phyloP scores from a whole-genome alignment of 352 stramenopile species.

The Pythium aphanidermatum region DNA sequence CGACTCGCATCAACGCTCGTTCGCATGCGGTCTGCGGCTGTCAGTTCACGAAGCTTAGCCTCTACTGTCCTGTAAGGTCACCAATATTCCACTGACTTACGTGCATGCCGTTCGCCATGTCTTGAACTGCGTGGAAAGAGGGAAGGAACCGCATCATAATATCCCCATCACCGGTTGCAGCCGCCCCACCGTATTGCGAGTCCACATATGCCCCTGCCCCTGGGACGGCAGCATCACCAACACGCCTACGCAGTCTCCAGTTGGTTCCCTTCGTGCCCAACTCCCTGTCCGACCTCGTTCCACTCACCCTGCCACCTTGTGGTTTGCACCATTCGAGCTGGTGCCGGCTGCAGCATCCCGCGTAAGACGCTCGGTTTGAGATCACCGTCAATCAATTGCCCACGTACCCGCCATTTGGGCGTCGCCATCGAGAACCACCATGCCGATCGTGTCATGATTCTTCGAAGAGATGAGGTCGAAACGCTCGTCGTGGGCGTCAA shows the following conservation, averaged over 20 bases:
- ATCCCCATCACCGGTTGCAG: constrained; percentile 86
- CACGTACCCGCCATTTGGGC: constrained; percentile 56
- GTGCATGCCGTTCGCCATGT: constrained; percentile 69
- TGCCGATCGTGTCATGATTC: constrained; percentile 92
- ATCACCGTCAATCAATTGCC: too few relatives aligned
- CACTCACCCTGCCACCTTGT: constrained; percentile 83
- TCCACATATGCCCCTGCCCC: constrained; percentile 87
- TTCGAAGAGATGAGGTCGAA: constrained; percentile 33
- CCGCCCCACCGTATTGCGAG: constrained; percentile 66
- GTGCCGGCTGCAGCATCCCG: constrained; percentile 52
- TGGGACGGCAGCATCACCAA: constrained; percentile 80
- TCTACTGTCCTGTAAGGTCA: too few relatives aligned
- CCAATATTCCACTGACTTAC: too few relatives aligned
- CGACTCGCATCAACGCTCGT: constrained; percentile 44
- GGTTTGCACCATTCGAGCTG: constrained; percentile 86
- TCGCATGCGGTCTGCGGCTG: constrained; percentile 62
- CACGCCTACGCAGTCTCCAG: constrained; percentile 45
- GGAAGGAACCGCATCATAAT: constrained; percentile 92
- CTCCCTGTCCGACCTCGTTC: too few relatives aligned
- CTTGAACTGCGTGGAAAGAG: constrained; percentile 74
- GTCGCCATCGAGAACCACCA: constrained; percentile 59
- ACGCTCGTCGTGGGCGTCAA: neutral
- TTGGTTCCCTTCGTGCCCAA: too few relatives aligned
- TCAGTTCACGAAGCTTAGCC: too few relatives aligned
- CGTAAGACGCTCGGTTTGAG: too few relatives aligned